These are phyloP conservation scores for Symbiodinium natans DNA, from an alignment of 73 alveolate species.

Conservation along the genomic window DNA sequence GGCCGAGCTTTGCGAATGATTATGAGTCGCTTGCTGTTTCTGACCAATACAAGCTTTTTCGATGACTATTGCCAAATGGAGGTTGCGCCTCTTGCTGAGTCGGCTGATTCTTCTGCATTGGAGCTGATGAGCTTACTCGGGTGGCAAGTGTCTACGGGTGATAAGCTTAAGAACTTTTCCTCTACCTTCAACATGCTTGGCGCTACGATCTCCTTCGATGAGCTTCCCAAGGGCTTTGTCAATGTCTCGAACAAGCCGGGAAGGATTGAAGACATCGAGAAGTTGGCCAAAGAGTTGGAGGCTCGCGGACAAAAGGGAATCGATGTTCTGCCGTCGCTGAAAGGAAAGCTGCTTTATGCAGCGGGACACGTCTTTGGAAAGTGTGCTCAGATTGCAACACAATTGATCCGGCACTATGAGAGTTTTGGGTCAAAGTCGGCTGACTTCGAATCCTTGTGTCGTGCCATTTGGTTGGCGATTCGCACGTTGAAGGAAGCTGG, in stretches of 20 bases:
- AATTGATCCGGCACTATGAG: neutral
- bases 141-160: neutral
- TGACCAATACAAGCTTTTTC: neutral
- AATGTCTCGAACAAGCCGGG: neutral
- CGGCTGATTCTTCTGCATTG: neutral
- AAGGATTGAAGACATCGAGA: neutral
- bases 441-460: neutral
- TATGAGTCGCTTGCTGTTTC: neutral
- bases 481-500: neutral
- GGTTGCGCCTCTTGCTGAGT: neutral
- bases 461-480: neutral
- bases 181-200: conserved; percentile 10
- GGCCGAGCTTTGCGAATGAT: neutral
- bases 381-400: neutral
- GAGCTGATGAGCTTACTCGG: neutral
- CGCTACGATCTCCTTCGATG: neutral
- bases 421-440: neutral
- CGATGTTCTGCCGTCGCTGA: neutral
- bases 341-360: neutral
- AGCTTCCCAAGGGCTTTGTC: neutral
- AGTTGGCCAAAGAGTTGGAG: neutral
- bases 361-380: neutral
- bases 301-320: too few relatives aligned
- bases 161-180: neutral
- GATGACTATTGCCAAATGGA: neutral